These are phyloP conservation scores for Boletus fagicola DNA, from an alignment of 768 basidiomycete genomes.

Conservation along the genomic window DNA sequence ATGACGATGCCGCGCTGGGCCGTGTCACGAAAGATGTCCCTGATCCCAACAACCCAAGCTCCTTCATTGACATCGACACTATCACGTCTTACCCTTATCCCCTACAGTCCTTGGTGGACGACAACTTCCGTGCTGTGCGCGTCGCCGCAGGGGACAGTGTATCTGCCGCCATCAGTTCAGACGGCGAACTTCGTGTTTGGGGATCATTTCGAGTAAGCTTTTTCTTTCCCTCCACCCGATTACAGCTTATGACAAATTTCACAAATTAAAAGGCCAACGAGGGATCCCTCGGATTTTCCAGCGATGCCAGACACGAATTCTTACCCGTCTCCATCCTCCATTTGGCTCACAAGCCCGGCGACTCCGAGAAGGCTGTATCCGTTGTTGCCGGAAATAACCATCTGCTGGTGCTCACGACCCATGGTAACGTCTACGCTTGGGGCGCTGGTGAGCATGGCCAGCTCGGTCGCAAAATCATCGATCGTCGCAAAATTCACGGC, in stretches of 20 bases:
- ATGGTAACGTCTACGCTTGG: conserved; percentile 85
- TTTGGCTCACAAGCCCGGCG: conserved; percentile 58
- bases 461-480: conserved; percentile 86
- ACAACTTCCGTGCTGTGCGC: conserved; percentile 80
- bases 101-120: conserved; percentile 65
- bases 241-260: conserved; percentile 2
- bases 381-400: conserved; percentile 87
- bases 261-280: conserved; percentile 55
- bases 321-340: conserved; percentile 58
- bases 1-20: conserved; percentile 87
- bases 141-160: conserved; percentile 87
- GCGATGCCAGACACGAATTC: conserved; percentile 64
- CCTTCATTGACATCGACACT: conserved; percentile 53
- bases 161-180: conserved; percentile 75
- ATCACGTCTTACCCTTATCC: conserved; percentile 61
- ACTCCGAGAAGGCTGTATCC: conserved; percentile 67
- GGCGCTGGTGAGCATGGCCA: conserved; percentile 91
- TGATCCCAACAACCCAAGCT: conserved; percentile 55
- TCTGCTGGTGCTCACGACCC: conserved; percentile 82
- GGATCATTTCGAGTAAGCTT: conserved; percentile 78
- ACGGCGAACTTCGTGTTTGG: conserved; percentile 87
- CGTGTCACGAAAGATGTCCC: conserved; percentile 64
- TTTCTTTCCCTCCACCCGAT: neutral
- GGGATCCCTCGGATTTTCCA: conserved; percentile 83
- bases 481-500: conserved; percentile 84